Conservation (phyloP, 345 rosid genomes). For the Lumnitzera littorea region DNA sequence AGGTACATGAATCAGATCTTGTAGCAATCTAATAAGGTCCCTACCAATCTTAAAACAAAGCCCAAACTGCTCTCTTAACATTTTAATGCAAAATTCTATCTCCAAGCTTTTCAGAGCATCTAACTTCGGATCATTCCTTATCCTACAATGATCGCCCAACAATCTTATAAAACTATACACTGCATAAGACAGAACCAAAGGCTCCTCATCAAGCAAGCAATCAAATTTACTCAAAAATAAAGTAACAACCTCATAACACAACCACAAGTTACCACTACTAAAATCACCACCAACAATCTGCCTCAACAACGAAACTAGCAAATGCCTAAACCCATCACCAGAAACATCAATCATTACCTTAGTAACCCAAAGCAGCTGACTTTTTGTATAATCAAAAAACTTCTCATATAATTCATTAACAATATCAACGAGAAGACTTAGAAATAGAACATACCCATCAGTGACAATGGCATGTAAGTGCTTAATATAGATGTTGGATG, state of each 20-base stretch:
- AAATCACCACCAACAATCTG: conserved; percentile 66
- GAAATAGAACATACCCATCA: conserved; percentile 65
- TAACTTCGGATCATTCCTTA: conserved; percentile 16
- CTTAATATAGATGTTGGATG: conserved; percentile 43
- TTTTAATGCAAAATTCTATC: conserved; percentile 59
- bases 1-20: conserved; percentile 69
- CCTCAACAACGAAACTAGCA: conserved; percentile 51
- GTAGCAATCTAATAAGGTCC: conserved; percentile 62
- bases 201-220: conserved; percentile 49
- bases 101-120: conserved; percentile 48
- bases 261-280: conserved; percentile 60
- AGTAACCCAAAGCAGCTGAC: conserved; percentile 56
- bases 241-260: conserved; percentile 58
- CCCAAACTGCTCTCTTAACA: conserved; percentile 61
- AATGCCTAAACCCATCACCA: conserved; percentile 41
- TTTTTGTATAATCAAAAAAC: conserved; percentile 46
- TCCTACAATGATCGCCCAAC: conserved; percentile 65
- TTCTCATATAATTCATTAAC: conserved; percentile 49
- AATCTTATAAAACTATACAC: conserved; percentile 59
- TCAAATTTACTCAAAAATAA: conserved; percentile 42
- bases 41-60: conserved; percentile 68
- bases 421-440: conserved; percentile 28
- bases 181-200: conserved; percentile 51
- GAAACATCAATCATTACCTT: conserved; percentile 62
- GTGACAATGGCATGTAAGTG: conserved; percentile 60